Percentiles rank a stretch among this genome's conserved stretches.
phyloP scores from a whole-genome alignment of 1,139 yeast genomes.

The Neolecta irregularis region DNA sequence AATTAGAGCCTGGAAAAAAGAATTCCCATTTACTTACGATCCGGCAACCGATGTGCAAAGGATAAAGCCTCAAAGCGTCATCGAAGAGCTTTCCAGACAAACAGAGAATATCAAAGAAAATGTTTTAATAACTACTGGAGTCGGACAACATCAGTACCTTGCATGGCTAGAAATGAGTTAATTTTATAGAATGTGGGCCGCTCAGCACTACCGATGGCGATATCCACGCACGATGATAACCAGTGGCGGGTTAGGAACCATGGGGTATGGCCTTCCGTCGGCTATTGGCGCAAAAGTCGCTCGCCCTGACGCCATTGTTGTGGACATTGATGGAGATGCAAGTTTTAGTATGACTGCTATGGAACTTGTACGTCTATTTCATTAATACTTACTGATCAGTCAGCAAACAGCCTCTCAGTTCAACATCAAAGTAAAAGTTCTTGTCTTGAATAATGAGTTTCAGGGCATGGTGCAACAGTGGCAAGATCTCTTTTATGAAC shows the following conservation, averaged over 20 bases:
- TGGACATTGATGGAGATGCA: conserved; percentile 97
- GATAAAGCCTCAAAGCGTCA: conserved; percentile 87
- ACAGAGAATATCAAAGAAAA: conserved; percentile 47
- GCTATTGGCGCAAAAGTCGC: conserved; percentile 98
- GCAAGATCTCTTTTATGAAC: conserved; percentile 94
- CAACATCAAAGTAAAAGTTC: conserved; percentile 71
- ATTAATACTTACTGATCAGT: no score
- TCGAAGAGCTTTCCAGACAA: conserved; percentile 61
- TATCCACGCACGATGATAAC: conserved; percentile 85
- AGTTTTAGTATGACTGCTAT: conserved; percentile 93
- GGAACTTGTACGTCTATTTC: no score
- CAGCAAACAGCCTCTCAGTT: conserved; percentile 93
- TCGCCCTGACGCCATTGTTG: conserved; percentile 82
- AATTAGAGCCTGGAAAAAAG: conserved; percentile 66
- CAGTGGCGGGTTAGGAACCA: conserved; percentile 96
- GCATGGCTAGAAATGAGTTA: no score
- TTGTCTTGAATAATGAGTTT: conserved; percentile 88
- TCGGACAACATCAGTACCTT: conserved; percentile 99
- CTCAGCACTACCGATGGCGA: conserved; percentile 90
- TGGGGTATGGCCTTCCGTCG: conserved; percentile 95
- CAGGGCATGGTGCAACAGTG: conserved; percentile 99
- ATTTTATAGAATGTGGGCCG: conserved; percentile 99
- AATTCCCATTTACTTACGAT: conserved; percentile 74
- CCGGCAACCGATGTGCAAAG: conserved; percentile 60
- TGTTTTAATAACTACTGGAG: conserved; percentile 90